Evolutionary conservation across 352 stramenopile genomes (phyloP).

Genomic region (Pythium rhizo-oryzae): DNA sequence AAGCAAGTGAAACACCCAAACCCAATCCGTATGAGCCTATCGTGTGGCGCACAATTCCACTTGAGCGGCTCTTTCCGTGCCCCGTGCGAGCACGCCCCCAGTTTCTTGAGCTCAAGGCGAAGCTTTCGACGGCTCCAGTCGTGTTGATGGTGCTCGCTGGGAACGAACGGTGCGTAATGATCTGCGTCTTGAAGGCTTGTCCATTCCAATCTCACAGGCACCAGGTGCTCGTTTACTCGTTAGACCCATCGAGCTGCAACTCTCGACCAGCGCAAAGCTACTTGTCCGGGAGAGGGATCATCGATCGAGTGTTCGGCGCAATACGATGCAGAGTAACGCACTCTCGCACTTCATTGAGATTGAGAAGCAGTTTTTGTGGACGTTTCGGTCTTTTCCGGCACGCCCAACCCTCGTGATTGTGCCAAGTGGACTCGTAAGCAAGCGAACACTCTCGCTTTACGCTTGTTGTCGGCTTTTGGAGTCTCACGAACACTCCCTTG

Average conservation of each 20-base stretch:
- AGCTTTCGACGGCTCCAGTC: constrained; percentile 40
- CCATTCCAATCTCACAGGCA: not conserved
- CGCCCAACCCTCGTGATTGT: constrained; percentile 43
- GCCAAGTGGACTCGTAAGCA: constrained; percentile 43
- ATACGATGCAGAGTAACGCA: constrained; percentile 29
- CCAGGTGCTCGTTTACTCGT: not conserved
- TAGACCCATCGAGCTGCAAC: constrained; percentile 48
- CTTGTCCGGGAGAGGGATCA: constrained; percentile 41
- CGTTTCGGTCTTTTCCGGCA: constrained; percentile 38
- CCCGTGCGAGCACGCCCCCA: constrained; percentile 33
- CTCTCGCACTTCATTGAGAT: constrained; percentile 44
- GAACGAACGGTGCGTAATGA: constrained; percentile 45
- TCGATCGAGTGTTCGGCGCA: constrained; percentile 32
- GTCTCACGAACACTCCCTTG: constrained; percentile 24
- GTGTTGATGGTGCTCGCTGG: constrained; percentile 48
- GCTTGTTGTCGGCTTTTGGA: constrained; percentile 38
- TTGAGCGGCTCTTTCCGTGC: constrained; percentile 41
- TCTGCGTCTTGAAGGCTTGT: not conserved
- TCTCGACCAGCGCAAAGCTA: constrained; percentile 52
- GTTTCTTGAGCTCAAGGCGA: constrained; percentile 56
- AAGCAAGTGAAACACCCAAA: not conserved
- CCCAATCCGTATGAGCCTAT: constrained; percentile 15
- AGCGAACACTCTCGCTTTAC: constrained; percentile 42
- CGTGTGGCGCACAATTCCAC: constrained; percentile 39
- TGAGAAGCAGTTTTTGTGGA: constrained; percentile 52